Conservation (phyloP, 768 basidiomycete genomes). For the Kwoniella dendrophila region DNA sequence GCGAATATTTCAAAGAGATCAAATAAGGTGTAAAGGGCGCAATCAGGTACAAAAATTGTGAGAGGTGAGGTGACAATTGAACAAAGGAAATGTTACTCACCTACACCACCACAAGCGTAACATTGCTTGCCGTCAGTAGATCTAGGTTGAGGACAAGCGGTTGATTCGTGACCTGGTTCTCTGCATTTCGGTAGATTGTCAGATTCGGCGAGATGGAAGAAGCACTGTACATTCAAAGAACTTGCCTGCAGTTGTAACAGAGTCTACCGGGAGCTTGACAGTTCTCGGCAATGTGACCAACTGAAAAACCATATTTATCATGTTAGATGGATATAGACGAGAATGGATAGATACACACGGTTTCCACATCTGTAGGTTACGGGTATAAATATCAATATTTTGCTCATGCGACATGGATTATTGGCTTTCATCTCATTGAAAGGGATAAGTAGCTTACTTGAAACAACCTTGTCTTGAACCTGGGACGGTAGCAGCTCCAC, state of each 20-base stretch:
- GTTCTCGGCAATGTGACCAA: slow-evolving; percentile 90
- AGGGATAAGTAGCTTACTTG: slow-evolving; percentile 33
- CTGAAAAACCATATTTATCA: slow-evolving; percentile 58
- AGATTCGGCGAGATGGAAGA: slow-evolving; percentile 6
- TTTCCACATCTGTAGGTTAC: slow-evolving; percentile 73
- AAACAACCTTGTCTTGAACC: slow-evolving; percentile 52
- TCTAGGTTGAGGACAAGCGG: slow-evolving; percentile 80
- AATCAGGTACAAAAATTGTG: neutral
- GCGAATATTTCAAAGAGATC: slow-evolving; percentile 39
- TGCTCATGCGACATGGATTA: no score
- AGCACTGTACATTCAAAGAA: neutral
- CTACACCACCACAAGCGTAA: slow-evolving; percentile 89
- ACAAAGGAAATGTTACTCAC: slow-evolving; percentile 67
- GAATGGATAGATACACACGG: slow-evolving; percentile 59
- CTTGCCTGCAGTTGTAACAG: slow-evolving; percentile 79
- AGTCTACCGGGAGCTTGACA: slow-evolving; percentile 84
- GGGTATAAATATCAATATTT: neutral
- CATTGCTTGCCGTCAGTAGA: slow-evolving; percentile 85
- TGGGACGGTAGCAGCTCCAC: slow-evolving; percentile 37
- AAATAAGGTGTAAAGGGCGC: neutral
- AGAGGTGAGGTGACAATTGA: slow-evolving; percentile 1
- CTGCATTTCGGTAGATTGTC: slow-evolving; percentile 45
- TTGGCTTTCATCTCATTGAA: no score
- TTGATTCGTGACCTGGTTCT: slow-evolving; percentile 90
- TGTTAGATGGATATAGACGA: slow-evolving; percentile 39